Evolutionary conservation across 148 eudicot genomes (phyloP), one percentile per base, ranked within the genome.

Genomic region (Vaccinium corymbosum): DNA sequence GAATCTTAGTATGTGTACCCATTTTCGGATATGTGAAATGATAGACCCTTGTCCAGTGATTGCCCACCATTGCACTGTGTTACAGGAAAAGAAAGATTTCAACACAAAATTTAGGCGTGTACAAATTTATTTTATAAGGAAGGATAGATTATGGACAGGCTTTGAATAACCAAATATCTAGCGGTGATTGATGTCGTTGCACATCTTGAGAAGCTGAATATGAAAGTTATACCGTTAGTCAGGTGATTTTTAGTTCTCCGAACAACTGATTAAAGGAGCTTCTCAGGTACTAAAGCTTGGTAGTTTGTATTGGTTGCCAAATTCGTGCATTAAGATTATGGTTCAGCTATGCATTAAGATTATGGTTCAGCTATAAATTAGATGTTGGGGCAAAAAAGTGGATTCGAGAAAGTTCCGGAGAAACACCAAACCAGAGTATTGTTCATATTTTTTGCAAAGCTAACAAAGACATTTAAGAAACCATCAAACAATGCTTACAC

Each of bases 51-150:
- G 71, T 87, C 85, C 81, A 86, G 35, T 61, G 79, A 78, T 66
- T 70, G 74, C 59, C 92, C 92, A 48, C 92, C 92, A 61, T 85
- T 80, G 76, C 92, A 90, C 92, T 90, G 86, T 50, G 49, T 64
- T 78, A 82, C 51, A 55, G 35, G 38, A 32, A 32, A 13, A 80
- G 25, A 11, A 56, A 84, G 29, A 56, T 49, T 79, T 50, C 7
- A 80, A 22, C 38, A 53, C 27, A 70, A 50, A 35, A 17, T 32
- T 13, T 22, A 32, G 20, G 52, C 17, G 15, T 32, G 22, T 1
- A 74, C 20, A 38, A 46, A 10, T 14, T n/a, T 16, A 17, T 5
- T 19, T 19, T 57, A 57, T 2, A 57, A 19, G n/a, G n/a, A 17
- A 19, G n/a, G n/a, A 57, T 57, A 11, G 62, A 57, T 57, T 17